Percentiles rank a stretch among this genome's conserved stretches.
Evolutionary conservation across 2,329 filamentous ascomycete genomes (phyloP).

Genomic region (Fusarium pilosicola): DNA sequence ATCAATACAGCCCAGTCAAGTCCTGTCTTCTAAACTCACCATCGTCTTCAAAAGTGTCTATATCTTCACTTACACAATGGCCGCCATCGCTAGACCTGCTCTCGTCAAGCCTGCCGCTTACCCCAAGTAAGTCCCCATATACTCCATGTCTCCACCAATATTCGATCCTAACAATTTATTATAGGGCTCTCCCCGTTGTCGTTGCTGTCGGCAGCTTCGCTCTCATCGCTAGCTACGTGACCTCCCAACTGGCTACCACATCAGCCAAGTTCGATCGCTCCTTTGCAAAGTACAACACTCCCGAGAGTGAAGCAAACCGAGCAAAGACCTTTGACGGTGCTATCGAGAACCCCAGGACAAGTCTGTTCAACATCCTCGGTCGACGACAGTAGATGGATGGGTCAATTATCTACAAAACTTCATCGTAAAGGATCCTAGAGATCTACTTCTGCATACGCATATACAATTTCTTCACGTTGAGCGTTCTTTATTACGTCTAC

Average conservation of each 20-base stretch:
- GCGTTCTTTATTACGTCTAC: conserved; percentile 31
- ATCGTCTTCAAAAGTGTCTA: not conserved
- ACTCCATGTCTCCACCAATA: not conserved
- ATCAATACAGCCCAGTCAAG: not conserved
- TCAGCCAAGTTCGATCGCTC: conserved; percentile 51
- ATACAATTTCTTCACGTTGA: conserved; percentile 24
- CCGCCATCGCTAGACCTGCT: conserved; percentile 17
- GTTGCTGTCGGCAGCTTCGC: conserved; percentile 37
- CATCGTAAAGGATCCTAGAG: not conserved
- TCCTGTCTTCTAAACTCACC: not conserved
- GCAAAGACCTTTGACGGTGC: conserved; percentile 47
- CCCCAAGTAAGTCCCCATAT: conserved; percentile 28
- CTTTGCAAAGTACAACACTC: conserved; percentile 52
- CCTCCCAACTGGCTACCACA: conserved; percentile 46
- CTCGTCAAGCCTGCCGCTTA: conserved; percentile 18
- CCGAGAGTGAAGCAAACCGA: conserved; percentile 50
- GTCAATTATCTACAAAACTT: not conserved
- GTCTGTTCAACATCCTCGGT: conserved; percentile 49
- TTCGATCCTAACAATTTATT: not conserved
- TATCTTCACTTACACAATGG: conserved; percentile 36
- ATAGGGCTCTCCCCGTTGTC: conserved; percentile 32
- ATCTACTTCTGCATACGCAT: conserved; percentile 1
- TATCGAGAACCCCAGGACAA: conserved; percentile 48
- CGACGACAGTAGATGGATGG: conserved; percentile 40
- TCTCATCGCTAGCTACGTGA: conserved; percentile 48